These are phyloP conservation scores for Lecanicillium sp. DNA, from an alignment of 2,329 filamentous ascomycete genomes.

Conservation along the genomic window DNA sequence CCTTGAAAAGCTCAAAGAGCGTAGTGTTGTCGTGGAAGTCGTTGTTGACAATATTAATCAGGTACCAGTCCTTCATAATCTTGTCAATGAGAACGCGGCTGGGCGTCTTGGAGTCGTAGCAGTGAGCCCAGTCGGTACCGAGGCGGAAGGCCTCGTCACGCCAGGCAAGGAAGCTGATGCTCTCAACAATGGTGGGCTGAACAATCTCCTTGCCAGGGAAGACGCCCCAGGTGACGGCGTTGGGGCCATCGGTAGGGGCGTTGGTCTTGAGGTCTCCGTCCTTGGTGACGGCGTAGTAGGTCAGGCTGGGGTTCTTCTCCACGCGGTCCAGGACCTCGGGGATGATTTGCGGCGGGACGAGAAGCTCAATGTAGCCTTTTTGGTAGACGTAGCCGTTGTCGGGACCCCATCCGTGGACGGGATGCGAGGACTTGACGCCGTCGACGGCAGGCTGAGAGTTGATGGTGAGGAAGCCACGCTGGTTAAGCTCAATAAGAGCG, in stretches of 20 bases:
- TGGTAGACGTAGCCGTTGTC: constrained; percentile 96
- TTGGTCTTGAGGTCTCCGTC: constrained; percentile 78
- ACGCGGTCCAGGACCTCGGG: constrained; percentile 71
- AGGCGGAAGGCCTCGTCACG: constrained; percentile 95
- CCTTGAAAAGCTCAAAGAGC: constrained; percentile 82
- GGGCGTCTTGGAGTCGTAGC: constrained; percentile 68
- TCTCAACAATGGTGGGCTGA: constrained; percentile 99
- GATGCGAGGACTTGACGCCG: constrained; percentile 78
- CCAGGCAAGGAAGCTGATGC: constrained; percentile 95
- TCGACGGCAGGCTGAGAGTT: constrained; percentile 97
- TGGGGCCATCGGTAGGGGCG: constrained; percentile 76
- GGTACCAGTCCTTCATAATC: constrained; percentile 84
- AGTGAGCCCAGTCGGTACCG: constrained; percentile 89
- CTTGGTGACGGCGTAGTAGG: constrained; percentile 90
- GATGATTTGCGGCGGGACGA: constrained; percentile 76
- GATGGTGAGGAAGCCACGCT: constrained; percentile 82
- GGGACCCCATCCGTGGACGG: constrained; percentile 89
- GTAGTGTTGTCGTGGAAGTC: constrained; percentile 82
- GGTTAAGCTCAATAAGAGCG: constrained; percentile 74
- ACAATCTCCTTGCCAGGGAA: constrained; percentile 99
- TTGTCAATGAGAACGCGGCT: constrained; percentile 73
- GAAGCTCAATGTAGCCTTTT: constrained; percentile 90
- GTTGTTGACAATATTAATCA: constrained; percentile 97
- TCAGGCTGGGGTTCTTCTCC: constrained; percentile 70
- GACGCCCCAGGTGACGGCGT: constrained; percentile 98